phyloP scores from a whole-genome alignment of 2,329 filamentous ascomycete species.

The Exophiala aquamarina region DNA sequence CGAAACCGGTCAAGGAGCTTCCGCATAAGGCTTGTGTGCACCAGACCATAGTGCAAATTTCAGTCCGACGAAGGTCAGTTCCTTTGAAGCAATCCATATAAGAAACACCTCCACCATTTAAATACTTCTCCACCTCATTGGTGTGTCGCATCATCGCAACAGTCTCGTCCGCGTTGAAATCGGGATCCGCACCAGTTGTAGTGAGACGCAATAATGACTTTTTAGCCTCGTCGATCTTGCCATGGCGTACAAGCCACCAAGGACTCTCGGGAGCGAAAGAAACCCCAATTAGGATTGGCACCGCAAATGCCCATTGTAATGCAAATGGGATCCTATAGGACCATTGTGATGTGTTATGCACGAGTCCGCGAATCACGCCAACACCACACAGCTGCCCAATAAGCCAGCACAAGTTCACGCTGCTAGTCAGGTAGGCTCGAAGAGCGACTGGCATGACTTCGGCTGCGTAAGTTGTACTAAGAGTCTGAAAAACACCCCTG shows the following conservation, averaged over 20 bases:
- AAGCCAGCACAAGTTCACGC: constrained; percentile 59
- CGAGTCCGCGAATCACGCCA: constrained; percentile 47
- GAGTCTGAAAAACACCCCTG: constrained; percentile 49
- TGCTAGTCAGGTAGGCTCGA: constrained; percentile 53
- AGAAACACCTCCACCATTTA: constrained; percentile 29
- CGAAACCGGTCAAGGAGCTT: constrained; percentile 32
- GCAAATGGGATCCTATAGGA: constrained; percentile 53
- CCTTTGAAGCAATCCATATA: constrained; percentile 41
- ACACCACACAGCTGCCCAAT: constrained; percentile 56
- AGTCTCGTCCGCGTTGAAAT: constrained; percentile 49
- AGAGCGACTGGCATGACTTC: constrained; percentile 49
- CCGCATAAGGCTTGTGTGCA: constrained; percentile 35
- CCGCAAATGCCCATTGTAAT: constrained; percentile 54
- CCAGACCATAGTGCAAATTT: constrained; percentile 34
- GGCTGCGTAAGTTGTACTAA: constrained; percentile 55
- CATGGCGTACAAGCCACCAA: constrained; percentile 51
- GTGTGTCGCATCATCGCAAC: constrained; percentile 60
- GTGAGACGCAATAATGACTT: constrained; percentile 42
- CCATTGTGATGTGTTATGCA: constrained; percentile 44
- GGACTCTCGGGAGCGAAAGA: constrained; percentile 51
- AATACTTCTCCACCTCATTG: constrained; percentile 42
- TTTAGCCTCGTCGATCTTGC: constrained; percentile 43
- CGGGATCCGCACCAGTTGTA: constrained; percentile 34
- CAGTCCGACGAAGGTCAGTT: constrained; percentile 35
- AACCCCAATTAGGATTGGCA: constrained; percentile 45